A percentile compares a stretch with the other conserved stretches of the same genome.
Evolutionary conservation across 768 basidiomycete genomes (phyloP).

Genomic region (Boletus vinaceobasis): DNA sequence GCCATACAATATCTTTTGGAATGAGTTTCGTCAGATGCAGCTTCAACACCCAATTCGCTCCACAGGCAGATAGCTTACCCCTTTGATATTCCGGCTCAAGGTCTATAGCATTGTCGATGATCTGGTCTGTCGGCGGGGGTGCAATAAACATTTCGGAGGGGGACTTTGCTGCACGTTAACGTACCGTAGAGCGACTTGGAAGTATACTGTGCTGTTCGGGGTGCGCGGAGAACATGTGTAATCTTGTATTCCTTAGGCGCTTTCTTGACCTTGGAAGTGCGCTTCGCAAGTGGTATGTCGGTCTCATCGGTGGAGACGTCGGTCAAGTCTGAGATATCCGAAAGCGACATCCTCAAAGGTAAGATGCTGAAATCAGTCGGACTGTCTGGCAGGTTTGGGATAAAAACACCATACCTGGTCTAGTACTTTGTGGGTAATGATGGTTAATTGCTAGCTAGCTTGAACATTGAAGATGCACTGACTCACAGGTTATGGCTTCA

Average conservation of each 20-base stretch:
- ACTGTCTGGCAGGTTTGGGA: background rate
- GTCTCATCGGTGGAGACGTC: constrained; percentile 43
- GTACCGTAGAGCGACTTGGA: constrained; percentile 44
- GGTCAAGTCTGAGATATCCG: constrained; percentile 47
- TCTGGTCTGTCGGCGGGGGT: constrained; percentile 38
- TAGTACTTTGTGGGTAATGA: background rate
- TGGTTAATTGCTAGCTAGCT: background rate
- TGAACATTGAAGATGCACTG: background rate
- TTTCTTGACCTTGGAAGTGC: constrained; percentile 22
- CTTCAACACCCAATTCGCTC: background rate
- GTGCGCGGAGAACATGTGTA: constrained; percentile 33
- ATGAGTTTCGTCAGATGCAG: background rate
- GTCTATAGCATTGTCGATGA: constrained; percentile 45
- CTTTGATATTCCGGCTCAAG: constrained; percentile 67
- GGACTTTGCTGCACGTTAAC: background rate
- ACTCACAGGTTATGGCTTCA: background rate
- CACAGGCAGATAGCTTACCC: constrained; percentile 34
- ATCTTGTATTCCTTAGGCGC: constrained; percentile 30
- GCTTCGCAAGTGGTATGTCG: constrained; percentile 26
- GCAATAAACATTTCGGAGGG: background rate
- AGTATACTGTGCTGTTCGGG: constrained; percentile 40
- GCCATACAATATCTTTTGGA: constrained; percentile 59
- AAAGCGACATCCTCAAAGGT: constrained; percentile 30
- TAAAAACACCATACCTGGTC: background rate
- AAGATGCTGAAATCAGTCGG: background rate